Evolutionary conservation across 352 stramenopile genomes (phyloP).

Genomic region (Globisporangium abappressorium): DNA sequence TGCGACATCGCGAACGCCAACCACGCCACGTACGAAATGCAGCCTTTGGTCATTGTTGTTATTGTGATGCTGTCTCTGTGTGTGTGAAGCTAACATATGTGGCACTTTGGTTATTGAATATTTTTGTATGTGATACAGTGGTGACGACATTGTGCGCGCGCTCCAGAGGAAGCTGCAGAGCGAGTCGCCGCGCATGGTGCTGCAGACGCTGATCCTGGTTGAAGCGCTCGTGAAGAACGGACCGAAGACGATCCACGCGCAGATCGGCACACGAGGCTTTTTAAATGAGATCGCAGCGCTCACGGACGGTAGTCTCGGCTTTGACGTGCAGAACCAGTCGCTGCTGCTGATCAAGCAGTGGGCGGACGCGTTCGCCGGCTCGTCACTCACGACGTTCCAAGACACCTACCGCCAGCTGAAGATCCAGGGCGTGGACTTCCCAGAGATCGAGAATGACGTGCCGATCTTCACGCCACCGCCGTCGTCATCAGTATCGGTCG

Average conservation of each 20-base stretch:
- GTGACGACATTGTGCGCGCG: constrained; percentile 56
- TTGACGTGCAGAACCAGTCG: constrained; percentile 76
- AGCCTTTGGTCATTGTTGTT: neutral
- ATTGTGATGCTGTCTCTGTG: neutral
- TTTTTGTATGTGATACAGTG: constrained; percentile 20
- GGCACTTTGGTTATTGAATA: neutral
- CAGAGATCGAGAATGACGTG: constrained; percentile 60
- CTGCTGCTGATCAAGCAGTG: constrained; percentile 81
- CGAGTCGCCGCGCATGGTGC: constrained; percentile 34
- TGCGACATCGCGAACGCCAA: constrained; percentile 68
- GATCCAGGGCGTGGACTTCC: constrained; percentile 67
- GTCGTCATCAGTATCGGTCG: constrained; percentile 15
- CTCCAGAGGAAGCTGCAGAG: constrained; percentile 62
- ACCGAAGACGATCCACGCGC: constrained; percentile 44
- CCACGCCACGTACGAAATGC: constrained; percentile 32
- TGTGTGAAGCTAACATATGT: neutral
- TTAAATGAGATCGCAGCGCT: constrained; percentile 65
- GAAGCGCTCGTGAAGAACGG: constrained; percentile 84
- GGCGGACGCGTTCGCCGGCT: constrained; percentile 61
- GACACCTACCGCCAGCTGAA: constrained; percentile 79
- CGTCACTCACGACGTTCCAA: constrained; percentile 55
- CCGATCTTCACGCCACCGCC: constrained; percentile 72
- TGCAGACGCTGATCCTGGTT: constrained; percentile 58
- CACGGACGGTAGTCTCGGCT: constrained; percentile 57
- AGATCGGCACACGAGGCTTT: constrained; percentile 60